Percentiles rank a stretch among this genome's conserved stretches.
phyloP scores from a whole-genome alignment of 768 basidiomycete genomes.

The Russula sp. region DNA sequence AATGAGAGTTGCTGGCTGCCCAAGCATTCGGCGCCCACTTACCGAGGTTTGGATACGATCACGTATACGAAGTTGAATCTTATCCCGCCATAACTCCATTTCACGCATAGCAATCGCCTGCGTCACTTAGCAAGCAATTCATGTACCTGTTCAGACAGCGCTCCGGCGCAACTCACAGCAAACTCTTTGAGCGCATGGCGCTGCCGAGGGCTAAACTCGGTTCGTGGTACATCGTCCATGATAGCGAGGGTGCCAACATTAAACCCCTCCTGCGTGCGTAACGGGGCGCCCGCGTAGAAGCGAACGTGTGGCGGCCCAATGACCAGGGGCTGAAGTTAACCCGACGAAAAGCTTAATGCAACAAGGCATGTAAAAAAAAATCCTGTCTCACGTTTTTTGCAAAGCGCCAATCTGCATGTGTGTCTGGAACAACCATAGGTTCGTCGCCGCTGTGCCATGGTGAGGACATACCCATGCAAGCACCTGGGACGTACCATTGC shows the following conservation, averaged over 20 bases:
- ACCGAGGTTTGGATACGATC: constrained; percentile 89
- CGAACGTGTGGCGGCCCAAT: constrained; percentile 57
- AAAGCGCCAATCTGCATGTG: constrained; percentile 82
- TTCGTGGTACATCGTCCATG: constrained; percentile 73
- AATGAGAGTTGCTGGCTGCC: neutral
- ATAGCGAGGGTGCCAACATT: constrained; percentile 88
- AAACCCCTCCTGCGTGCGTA: constrained; percentile 83
- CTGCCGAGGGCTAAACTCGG: constrained; percentile 83
- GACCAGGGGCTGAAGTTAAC: constrained; percentile 56
- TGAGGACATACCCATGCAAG: neutral
- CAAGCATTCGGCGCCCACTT: constrained; percentile 23
- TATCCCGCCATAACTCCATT: constrained; percentile 93
- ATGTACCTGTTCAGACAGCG: neutral
- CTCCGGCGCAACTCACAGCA: constrained; percentile 38
- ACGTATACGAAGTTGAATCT: constrained; percentile 87
- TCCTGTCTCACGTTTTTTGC: constrained; percentile 56
- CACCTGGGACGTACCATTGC: constrained; percentile 45
- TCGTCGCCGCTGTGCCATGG: constrained; percentile 58
- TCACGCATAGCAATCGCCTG: constrained; percentile 87
- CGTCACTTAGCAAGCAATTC: constrained; percentile 6
- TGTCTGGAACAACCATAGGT: constrained; percentile 79
- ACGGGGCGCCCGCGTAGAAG: constrained; percentile 89
- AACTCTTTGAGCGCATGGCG: constrained; percentile 93
- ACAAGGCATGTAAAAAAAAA: constrained; percentile 1
- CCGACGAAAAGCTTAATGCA: neutral